Conservation (phyloP, 108 stramenopile species). For the Discostella stelligeroides region DNA sequence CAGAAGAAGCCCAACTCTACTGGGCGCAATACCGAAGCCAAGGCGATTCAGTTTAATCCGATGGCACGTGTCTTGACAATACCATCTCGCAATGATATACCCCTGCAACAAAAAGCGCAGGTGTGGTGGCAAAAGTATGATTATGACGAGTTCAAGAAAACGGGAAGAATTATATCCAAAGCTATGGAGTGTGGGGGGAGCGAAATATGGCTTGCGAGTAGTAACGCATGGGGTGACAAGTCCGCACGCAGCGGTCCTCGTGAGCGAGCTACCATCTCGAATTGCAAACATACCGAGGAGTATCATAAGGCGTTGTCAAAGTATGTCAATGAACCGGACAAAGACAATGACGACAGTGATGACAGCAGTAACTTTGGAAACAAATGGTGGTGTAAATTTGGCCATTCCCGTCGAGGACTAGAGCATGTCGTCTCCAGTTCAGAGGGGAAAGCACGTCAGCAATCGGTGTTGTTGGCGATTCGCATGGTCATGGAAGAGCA, state of each 20-base stretch:
- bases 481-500: conserved; percentile 77
- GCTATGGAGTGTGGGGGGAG: conserved; percentile 88
- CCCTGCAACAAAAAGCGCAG: conserved; percentile 55
- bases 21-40: conserved; percentile 20
- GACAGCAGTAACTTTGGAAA: conserved; percentile 21
- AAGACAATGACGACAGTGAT: conserved; percentile 3
- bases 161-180: conserved; percentile 84
- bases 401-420: conserved; percentile 85
- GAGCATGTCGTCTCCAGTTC: conserved; percentile 84
- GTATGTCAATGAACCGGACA: conserved; percentile 23
- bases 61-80: conserved; percentile 86
- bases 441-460: conserved; percentile 80
- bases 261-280: background rate
- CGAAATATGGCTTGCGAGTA: conserved; percentile 82
- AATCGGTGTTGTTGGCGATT: conserved; percentile 67
- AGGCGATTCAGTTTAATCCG: conserved; percentile 63
- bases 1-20: conserved; percentile 5
- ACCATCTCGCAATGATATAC: conserved; percentile 71
- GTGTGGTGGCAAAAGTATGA: conserved; percentile 88
- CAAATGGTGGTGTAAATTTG: conserved; percentile 90
- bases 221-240: conserved; percentile 66
- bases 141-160: conserved; percentile 88
- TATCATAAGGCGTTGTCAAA: conserved; percentile 30
- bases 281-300: background rate
- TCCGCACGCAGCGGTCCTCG: background rate